Base-by-base conservation (phyloP, 1,284 basidiomycete genomes). In the Tilletia setariae region DNA sequence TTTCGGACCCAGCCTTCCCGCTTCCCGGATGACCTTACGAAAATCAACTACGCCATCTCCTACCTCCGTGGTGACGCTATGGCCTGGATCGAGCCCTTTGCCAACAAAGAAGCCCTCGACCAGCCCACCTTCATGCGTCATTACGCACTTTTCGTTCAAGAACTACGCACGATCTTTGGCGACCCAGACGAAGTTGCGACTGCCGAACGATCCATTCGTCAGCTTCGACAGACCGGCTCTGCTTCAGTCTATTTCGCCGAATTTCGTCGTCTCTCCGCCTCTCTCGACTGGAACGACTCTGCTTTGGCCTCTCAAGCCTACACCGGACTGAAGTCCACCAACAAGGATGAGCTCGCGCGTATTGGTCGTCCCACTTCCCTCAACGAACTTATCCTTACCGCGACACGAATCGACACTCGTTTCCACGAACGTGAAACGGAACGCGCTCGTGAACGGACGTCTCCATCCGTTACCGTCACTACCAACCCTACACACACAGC, bases 81-180 rank as follows among this genome's bases (percentile, higher is more conserved):
- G 53, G 53, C 53, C 15, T 56, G 53, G 53, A 19, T 56, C 25
- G 53, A 56, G 53, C 53, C 53, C 53, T 56, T 56, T 19, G 53
- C 53, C 9, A 56, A 3, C 53, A 56, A 23, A 28, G 3, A 13
- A 3, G 9, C 53, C 32, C 6, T 28, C 8, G 53, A 63, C 32
- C 61, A 40, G 21, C 61, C 61, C 6, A 40, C 16, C 43, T 63
- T 11, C 32, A 63, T 63, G 32, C 21, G 43, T 15, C 21, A n/a
- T 21, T 63, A 42, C 35, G 6, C 9, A 1, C 32, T 63, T 7
- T 63, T 63, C 61, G 30, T 43, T 40, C 16, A 63, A n/a, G 32
- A 63, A 43, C 61, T 63, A n/a, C 16, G 25, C 15, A 51, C 9
- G 11, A 9, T 51, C 9, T 51, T 13, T 21, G 49, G 49, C 49